Conservation (phyloP, 192 early-diverging fungal species). For the Backusella circina region DNA sequence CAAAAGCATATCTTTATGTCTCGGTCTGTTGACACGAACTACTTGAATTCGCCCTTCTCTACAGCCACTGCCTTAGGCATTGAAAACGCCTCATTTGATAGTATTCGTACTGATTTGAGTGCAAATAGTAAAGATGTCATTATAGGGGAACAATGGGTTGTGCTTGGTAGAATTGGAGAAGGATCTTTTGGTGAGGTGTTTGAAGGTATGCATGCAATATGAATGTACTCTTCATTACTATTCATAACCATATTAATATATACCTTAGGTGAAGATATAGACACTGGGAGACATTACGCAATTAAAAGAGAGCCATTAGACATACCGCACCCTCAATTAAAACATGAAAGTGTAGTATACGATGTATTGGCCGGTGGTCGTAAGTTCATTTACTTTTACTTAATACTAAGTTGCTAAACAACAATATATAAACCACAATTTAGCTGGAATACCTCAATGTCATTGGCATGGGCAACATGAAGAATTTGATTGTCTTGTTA, state of each 20-base stretch:
- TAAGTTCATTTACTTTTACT: slow-evolving; percentile 18
- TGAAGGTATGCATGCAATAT: slow-evolving; percentile 34
- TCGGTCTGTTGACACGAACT: slow-evolving; percentile 9
- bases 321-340: slow-evolving; percentile 41
- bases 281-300: slow-evolving; percentile 43
- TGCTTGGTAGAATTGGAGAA: slow-evolving; percentile 52
- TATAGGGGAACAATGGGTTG: slow-evolving; percentile 51
- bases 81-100: slow-evolving; percentile 10
- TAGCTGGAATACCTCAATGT: slow-evolving; percentile 46
- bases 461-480: slow-evolving; percentile 54
- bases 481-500: slow-evolving; percentile 46
- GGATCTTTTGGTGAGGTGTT: slow-evolving; percentile 60
- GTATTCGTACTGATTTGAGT: slow-evolving; percentile 17
- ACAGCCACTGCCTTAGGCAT: not conserved
- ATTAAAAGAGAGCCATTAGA: slow-evolving; percentile 47
- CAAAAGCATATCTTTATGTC: not conserved
- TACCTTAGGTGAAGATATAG: slow-evolving; percentile 40
- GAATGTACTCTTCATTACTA: not conserved
- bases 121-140: slow-evolving; percentile 26
- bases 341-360: slow-evolving; percentile 46
- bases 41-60: not conserved
- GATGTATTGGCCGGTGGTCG: slow-evolving; percentile 39
- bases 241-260: not conserved
- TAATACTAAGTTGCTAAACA: not conserved
- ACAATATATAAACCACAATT: not conserved